These are phyloP conservation scores for Penicillium mononematosum DNA, from an alignment of 495 filamentous ascomycete genomes.

Conservation along the genomic window DNA sequence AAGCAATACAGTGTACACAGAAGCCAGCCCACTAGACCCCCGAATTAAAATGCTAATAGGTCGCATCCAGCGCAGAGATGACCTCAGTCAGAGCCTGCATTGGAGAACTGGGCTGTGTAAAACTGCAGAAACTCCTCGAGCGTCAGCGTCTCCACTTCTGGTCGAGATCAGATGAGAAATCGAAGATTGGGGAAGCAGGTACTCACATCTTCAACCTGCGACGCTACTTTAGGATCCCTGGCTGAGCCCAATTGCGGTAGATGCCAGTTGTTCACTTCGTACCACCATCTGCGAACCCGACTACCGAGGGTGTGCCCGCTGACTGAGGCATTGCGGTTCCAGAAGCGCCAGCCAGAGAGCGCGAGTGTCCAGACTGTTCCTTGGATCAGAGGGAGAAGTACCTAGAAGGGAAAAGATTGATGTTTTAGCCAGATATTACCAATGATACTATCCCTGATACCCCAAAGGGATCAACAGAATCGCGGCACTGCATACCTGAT, in stretches of 20 bases:
- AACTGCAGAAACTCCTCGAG: constrained; percentile 45
- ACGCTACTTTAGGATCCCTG: constrained; percentile 34
- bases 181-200: constrained; percentile 14
- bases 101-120: constrained; percentile 45
- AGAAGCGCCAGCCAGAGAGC: constrained; percentile 77
- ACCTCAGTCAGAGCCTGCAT: constrained; percentile 36
- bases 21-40: constrained; percentile 4
- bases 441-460: neutral
- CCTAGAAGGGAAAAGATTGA: constrained; percentile 43
- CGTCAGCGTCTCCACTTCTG: constrained; percentile 29
- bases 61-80: neutral
- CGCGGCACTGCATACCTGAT: constrained; percentile 63
- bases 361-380: constrained; percentile 79
- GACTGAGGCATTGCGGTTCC: constrained; percentile 71
- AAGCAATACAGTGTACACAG: constrained; percentile 17
- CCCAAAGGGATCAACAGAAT: neutral
- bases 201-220: constrained; percentile 51
- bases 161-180: neutral
- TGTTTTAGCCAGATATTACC: constrained; percentile 2
- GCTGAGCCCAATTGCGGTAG: constrained; percentile 43
- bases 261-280: constrained; percentile 82
- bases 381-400: constrained; percentile 79
- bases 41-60: neutral
- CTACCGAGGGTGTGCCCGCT: constrained; percentile 70
- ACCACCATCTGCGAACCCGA: constrained; percentile 82